Percentiles rank a stretch among this genome's conserved stretches.
Evolutionary conservation across 2,329 filamentous ascomycete genomes (phyloP).

Genomic region (Neonectria hederae): DNA sequence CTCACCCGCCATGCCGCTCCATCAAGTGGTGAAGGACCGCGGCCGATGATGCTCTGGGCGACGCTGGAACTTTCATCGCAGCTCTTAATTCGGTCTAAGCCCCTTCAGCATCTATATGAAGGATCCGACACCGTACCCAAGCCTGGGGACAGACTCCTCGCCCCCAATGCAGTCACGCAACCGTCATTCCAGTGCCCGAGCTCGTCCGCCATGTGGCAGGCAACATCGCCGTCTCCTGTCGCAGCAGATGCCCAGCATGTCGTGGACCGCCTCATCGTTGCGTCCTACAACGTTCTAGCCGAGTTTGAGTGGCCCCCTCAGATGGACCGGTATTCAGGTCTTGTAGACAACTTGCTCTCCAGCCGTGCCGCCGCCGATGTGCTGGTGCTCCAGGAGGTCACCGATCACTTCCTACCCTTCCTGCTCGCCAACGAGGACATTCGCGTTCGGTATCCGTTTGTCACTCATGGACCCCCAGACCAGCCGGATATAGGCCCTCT

Average conservation of each 20-base stretch:
- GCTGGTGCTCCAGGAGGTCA: constrained; percentile 69
- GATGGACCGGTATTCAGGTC: constrained; percentile 51
- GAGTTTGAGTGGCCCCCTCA: constrained; percentile 60
- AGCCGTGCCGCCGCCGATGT: constrained; percentile 56
- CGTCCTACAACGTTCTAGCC: constrained; percentile 64
- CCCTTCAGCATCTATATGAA: constrained; percentile 19
- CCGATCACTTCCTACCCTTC: constrained; percentile 68
- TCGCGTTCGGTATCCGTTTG: constrained; percentile 60
- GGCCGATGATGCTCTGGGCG: constrained; percentile 67
- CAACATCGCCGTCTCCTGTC: neutral
- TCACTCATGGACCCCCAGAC: constrained; percentile 65
- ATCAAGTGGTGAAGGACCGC: constrained; percentile 43
- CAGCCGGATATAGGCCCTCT: constrained; percentile 64
- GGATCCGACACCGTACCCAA: neutral
- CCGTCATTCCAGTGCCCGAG: constrained; percentile 24
- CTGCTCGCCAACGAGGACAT: constrained; percentile 60
- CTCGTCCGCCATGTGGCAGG: constrained; percentile 13
- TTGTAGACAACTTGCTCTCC: constrained; percentile 57
- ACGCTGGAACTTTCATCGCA: constrained; percentile 51
- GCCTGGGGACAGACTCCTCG: neutral
- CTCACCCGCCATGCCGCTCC: constrained; percentile 57
- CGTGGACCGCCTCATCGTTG: constrained; percentile 48
- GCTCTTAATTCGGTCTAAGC: constrained; percentile 9
- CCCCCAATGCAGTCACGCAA: constrained; percentile 6
- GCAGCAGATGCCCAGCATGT: neutral